Evolutionary conservation across 768 basidiomycete species (phyloP).

Genomic region (Hericium coralloides): DNA sequence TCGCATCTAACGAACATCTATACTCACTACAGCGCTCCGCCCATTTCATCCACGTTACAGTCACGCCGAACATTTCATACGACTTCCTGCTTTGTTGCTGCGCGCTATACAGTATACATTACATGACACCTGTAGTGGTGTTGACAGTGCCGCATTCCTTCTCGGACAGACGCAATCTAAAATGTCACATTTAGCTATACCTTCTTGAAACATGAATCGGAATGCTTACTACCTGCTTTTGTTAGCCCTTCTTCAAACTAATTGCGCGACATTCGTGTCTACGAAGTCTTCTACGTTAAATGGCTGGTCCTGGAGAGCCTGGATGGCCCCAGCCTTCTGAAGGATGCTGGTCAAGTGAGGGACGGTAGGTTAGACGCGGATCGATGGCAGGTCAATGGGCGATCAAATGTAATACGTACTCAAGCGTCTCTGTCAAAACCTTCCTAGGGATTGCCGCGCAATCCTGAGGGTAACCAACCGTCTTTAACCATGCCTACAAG

Average conservation of each 20-base stretch:
- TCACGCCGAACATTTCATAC: too few species aligned
- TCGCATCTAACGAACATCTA: too few species aligned
- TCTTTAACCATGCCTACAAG: slow-evolving; percentile 68
- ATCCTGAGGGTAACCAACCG: slow-evolving; percentile 65
- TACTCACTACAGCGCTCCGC: too few species aligned
- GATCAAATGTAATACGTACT: slow-evolving; percentile 32
- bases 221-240: too few species aligned
- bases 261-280: slow-evolving; percentile 4
- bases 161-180: too few species aligned
- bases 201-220: too few species aligned
- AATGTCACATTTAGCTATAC: too few species aligned
- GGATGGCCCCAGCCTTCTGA: slow-evolving; percentile 69
- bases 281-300: slow-evolving; percentile 10
- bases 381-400: neutral
- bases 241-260: neutral
- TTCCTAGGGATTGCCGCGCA: slow-evolving; percentile 54
- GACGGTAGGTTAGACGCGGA: neutral
- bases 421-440: slow-evolving; percentile 62
- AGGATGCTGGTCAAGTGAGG: slow-evolving; percentile 42
- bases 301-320: slow-evolving; percentile 41
- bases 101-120: too few species aligned
- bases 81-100: too few species aligned
- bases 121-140: too few species aligned
- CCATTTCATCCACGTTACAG: too few species aligned
- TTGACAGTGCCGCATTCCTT: too few species aligned